phyloP scores from a whole-genome alignment of 176 grass and related monocot genomes.

The sorghum (Sorghum bicolor) region DNA sequence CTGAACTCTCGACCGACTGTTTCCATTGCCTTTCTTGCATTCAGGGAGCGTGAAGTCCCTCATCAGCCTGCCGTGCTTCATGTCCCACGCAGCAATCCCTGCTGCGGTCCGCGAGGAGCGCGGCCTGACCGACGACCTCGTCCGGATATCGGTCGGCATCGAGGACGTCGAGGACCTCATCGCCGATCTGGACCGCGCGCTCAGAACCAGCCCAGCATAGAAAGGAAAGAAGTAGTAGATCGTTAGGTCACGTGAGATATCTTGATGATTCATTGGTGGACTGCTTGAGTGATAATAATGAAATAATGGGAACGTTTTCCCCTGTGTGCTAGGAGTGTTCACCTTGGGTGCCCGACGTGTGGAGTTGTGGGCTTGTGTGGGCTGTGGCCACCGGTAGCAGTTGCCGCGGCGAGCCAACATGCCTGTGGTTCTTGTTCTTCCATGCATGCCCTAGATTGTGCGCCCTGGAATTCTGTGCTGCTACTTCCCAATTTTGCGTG shows the following conservation, averaged over 20 bases:
- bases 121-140: conserved; percentile 79
- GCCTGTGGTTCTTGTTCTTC: too few species aligned
- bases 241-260: background rate
- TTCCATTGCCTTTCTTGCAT: background rate
- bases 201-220: conserved; percentile 50
- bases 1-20: background rate
- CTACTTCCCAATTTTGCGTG: background rate
- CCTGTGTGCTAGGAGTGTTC: background rate
- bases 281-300: background rate
- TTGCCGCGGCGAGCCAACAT: background rate
- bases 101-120: conserved; percentile 59
- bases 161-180: conserved; percentile 90
- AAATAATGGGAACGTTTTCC: background rate
- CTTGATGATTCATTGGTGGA: conserved; percentile 24
- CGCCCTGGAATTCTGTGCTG: background rate
- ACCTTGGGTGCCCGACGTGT: background rate
- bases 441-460: too few species aligned
- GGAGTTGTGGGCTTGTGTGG: too few species aligned
- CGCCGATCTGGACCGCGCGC: conserved; percentile 71
- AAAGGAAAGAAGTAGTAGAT: conserved; percentile 16
- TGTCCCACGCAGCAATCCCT: conserved; percentile 93
- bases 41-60: conserved; percentile 95
- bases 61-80: conserved; percentile 97
- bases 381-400: background rate
- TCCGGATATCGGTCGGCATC: conserved; percentile 87